Percentiles rank a stretch among this genome's conserved stretches.
These are phyloP conservation scores for Gnomoniopsis sp. DNA, from an alignment of 2,329 filamentous ascomycete species.

Conservation along the genomic window DNA sequence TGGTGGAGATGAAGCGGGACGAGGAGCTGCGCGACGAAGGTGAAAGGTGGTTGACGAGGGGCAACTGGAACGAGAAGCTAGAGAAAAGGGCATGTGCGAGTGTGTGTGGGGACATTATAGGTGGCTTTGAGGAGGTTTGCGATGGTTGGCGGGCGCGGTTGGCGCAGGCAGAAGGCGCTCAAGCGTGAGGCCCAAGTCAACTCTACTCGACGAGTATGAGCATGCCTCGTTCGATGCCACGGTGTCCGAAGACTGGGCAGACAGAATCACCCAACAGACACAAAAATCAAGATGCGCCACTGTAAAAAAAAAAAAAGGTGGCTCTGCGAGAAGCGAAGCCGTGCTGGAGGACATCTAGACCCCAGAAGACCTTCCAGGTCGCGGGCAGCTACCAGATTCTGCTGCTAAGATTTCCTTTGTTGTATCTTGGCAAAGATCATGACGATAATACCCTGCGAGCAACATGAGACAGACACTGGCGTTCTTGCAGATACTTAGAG, in stretches of 20 bases:
- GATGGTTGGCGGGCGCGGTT: constrained; percentile 77
- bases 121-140: constrained; percentile 89
- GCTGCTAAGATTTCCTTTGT: constrained; percentile 1
- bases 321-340: neutral
- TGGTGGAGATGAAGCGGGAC: constrained; percentile 80
- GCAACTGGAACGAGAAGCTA: constrained; percentile 78
- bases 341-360: neutral
- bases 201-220: neutral
- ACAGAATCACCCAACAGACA: neutral
- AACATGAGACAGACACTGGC: constrained; percentile 1
- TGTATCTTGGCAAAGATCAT: constrained; percentile 7
- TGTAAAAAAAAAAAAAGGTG: neutral
- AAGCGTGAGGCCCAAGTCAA: constrained; percentile 27
- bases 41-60: constrained; percentile 73
- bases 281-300: neutral
- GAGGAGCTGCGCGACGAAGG: constrained; percentile 80
- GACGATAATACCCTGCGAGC: constrained; percentile 12
- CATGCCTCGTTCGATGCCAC: neutral
- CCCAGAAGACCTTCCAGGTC: neutral
- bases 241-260: neutral
- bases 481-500: constrained; percentile 7
- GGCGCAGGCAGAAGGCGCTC: constrained; percentile 53
- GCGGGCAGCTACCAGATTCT: no score
- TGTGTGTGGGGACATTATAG: constrained; percentile 83
- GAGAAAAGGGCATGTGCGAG: constrained; percentile 75